Evolutionary conservation across 2,329 filamentous ascomycete genomes (phyloP).

Genomic region (Thielaviopsis musarum): DNA sequence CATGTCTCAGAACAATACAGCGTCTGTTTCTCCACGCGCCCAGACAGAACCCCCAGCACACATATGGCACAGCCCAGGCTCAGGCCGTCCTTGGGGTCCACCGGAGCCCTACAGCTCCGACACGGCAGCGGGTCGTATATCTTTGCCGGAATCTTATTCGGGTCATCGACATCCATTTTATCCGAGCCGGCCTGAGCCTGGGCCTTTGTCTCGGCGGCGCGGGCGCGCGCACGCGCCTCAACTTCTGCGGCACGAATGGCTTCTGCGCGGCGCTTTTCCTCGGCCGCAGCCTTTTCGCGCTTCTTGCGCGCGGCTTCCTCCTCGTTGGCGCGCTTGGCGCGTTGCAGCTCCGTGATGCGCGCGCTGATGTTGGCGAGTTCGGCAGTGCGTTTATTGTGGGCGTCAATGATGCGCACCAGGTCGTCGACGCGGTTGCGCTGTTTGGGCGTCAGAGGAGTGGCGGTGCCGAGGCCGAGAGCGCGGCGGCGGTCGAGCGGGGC

Average conservation of each 20-base stretch:
- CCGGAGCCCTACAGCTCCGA: constrained; percentile 21
- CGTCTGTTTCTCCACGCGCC: constrained; percentile 21
- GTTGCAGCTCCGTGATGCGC: constrained; percentile 29
- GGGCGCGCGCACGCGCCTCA: constrained; percentile 4
- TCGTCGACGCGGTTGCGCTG: constrained; percentile 10
- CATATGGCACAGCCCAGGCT: constrained; percentile 28
- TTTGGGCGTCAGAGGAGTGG: constrained; percentile 4
- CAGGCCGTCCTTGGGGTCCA: constrained; percentile 21
- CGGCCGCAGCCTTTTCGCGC: constrained; percentile 22
- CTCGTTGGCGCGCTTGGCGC: constrained; percentile 22
- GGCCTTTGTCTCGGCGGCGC: constrained; percentile 15
- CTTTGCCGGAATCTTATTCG: constrained; percentile 17
- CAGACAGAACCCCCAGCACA: constrained; percentile 25
- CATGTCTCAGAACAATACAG: constrained; percentile 31
- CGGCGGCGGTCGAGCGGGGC: constrained; percentile 2
- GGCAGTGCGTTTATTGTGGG: background rate
- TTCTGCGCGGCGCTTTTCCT: constrained; percentile 17
- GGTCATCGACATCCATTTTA: constrained; percentile 1
- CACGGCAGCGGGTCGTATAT: constrained; percentile 25
- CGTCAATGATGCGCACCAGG: constrained; percentile 10
- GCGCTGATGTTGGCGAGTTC: constrained; percentile 21
- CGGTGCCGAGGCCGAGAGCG: constrained; percentile 8
- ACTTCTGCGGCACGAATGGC: constrained; percentile 11
- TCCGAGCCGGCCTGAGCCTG: background rate
- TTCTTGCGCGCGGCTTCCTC: constrained; percentile 28